phyloP scores from a whole-genome alignment of 352 stramenopile species.

The Plasmopara muralis region DNA sequence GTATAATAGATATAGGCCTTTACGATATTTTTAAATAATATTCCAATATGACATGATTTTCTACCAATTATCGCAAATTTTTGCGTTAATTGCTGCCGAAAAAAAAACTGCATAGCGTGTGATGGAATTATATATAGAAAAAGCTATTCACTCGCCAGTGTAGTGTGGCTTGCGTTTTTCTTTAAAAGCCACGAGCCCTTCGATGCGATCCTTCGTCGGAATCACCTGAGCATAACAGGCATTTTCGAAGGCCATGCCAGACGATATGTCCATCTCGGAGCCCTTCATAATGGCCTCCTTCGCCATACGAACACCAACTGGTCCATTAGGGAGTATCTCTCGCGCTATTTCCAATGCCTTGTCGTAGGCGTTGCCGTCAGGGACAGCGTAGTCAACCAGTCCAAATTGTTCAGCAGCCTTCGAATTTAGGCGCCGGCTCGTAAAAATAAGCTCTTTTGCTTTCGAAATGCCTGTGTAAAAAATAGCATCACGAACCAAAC shows the following conservation, averaged over 20 bases:
- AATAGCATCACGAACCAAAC: background rate
- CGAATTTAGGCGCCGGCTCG: conserved; percentile 73
- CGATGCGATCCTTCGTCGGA: conserved; percentile 88
- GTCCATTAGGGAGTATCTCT: conserved; percentile 89
- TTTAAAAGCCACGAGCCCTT: conserved; percentile 88
- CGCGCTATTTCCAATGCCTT: conserved; percentile 79
- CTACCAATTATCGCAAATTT: too few relatives aligned
- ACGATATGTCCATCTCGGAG: conserved; percentile 73
- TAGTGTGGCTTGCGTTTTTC: conserved; percentile 90
- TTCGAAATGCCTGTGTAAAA: conserved; percentile 55
- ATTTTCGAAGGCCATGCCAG: conserved; percentile 88
- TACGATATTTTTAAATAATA: too few relatives aligned
- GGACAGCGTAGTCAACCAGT: conserved; percentile 85
- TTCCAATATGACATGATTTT: too few relatives aligned
- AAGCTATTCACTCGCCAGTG: conserved; percentile 63
- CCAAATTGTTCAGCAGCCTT: conserved; percentile 76
- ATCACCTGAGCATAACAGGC: conserved; percentile 89
- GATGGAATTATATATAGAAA: too few relatives aligned
- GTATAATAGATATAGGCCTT: too few relatives aligned
- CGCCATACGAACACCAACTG: conserved; percentile 87
- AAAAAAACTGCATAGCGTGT: too few relatives aligned
- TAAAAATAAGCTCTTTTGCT: conserved; percentile 94
- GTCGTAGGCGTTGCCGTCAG: conserved; percentile 50
- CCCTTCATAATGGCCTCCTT: conserved; percentile 87
- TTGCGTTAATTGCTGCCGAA: too few relatives aligned